Conservation (phyloP, 441 rosid species). For the Aquilaria agallochum region DNA sequence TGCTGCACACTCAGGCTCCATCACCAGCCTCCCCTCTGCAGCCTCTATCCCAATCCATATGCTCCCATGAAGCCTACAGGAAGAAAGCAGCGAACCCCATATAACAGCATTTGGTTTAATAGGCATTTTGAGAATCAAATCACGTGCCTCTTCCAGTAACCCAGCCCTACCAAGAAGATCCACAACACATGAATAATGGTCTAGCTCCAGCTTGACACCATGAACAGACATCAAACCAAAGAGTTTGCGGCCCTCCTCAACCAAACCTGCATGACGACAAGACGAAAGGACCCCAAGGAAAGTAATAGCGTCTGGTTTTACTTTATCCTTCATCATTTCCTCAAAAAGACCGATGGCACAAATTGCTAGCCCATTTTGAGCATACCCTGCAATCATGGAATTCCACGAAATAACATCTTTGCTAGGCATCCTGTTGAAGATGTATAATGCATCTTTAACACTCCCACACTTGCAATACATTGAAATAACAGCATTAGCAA, state of each 20-base stretch:
- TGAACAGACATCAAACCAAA: conserved; percentile 49
- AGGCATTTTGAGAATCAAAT: conserved; percentile 60
- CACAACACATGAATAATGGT: conserved; percentile 72
- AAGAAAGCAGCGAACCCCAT: no score
- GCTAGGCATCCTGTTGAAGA: conserved; percentile 28
- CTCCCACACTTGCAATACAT: conserved; percentile 72
- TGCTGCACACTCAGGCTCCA: no score
- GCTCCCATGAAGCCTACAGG: no score
- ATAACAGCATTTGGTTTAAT: conserved; percentile 25
- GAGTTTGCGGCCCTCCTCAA: conserved; percentile 46
- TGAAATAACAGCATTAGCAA: conserved; percentile 59
- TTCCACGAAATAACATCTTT: conserved; percentile 72
- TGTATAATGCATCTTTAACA: conserved; percentile 32
- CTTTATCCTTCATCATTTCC: conserved; percentile 40
- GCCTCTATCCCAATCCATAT: no score
- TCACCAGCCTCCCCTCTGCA: no score
- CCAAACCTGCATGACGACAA: conserved; percentile 76
- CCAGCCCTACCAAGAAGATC: conserved; percentile 89
- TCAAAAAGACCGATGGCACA: conserved; percentile 58
- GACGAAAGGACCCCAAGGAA: conserved; percentile 80
- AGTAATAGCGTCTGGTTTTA: conserved; percentile 64
- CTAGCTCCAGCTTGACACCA: conserved; percentile 54
- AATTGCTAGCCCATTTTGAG: conserved; percentile 61
- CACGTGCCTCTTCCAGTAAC: conserved; percentile 58
- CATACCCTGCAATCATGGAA: conserved; percentile 79